These are phyloP conservation scores for Tulasnella calospora DNA, from an alignment of 768 basidiomycete species.

Conservation along the genomic window DNA sequence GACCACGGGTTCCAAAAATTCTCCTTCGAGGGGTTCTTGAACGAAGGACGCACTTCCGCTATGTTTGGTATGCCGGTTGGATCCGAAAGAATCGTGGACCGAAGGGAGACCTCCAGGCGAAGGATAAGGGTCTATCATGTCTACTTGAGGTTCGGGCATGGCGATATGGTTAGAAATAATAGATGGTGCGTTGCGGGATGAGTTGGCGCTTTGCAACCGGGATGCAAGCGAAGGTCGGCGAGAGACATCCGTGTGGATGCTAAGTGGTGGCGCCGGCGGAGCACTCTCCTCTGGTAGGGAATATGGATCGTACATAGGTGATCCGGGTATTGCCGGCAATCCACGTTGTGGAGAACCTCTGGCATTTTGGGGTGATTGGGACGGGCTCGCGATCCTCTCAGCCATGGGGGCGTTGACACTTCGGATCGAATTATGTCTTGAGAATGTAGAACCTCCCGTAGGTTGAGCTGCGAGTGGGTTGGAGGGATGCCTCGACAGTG, in stretches of 20 bases:
- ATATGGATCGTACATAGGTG: background rate
- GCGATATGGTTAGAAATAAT: background rate
- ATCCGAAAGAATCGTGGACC: background rate
- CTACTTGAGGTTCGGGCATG: background rate
- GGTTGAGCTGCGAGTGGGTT: background rate
- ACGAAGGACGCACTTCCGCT: background rate
- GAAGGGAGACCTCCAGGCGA: background rate
- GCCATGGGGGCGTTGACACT: background rate
- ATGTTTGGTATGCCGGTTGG: background rate
- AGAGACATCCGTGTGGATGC: background rate
- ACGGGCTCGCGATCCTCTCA: background rate
- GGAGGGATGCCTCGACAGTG: background rate
- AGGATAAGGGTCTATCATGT: background rate
- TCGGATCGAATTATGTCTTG: background rate
- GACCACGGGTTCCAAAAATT: background rate
- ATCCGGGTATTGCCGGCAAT: background rate
- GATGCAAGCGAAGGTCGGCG: conserved; percentile 3
- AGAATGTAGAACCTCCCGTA: background rate
- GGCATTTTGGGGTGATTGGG: background rate
- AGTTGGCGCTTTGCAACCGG: background rate
- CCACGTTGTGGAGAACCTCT: conserved; percentile 3
- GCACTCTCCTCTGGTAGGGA: background rate
- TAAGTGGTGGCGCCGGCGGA: background rate
- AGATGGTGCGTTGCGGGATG: background rate
- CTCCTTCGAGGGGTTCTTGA: background rate